Percentiles rank a stretch among this genome's conserved stretches.
Conservation (phyloP, 2,329 filamentous ascomycete species). For the Amauroascus niger region DNA sequence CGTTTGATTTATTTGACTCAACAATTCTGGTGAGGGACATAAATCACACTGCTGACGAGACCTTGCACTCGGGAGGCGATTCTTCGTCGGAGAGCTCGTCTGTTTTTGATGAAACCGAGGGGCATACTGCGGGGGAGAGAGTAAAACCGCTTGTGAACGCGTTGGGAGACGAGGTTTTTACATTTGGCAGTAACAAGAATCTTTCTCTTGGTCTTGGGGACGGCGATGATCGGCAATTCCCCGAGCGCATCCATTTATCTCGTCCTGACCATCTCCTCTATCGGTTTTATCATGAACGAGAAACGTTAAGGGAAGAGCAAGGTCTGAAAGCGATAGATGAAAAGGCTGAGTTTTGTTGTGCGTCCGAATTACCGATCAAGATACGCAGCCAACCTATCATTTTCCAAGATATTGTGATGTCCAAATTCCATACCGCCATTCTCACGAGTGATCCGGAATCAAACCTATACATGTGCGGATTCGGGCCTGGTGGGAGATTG, state of each 20-base stretch:
- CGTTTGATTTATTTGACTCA: slow-evolving; percentile 82
- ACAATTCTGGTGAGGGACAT: slow-evolving; percentile 66
- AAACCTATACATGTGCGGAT: slow-evolving; percentile 86
- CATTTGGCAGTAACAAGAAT: slow-evolving; percentile 96
- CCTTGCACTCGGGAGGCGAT: slow-evolving; percentile 36
- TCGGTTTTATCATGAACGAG: slow-evolving; percentile 61
- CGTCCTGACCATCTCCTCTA: slow-evolving; percentile 68
- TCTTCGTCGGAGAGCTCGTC: slow-evolving; percentile 29
- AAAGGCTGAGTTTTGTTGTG: slow-evolving; percentile 26
- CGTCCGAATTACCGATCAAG: slow-evolving; percentile 58
- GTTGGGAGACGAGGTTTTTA: slow-evolving; percentile 74
- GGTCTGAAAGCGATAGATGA: background rate
- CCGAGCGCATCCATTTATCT: slow-evolving; percentile 67
- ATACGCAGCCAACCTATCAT: slow-evolving; percentile 62
- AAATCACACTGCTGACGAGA: background rate
- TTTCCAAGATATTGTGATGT: slow-evolving; percentile 74
- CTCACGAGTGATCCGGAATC: slow-evolving; percentile 77
- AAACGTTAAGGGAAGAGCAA: slow-evolving; percentile 27
- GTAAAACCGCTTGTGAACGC: slow-evolving; percentile 34
- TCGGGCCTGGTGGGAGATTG: slow-evolving; percentile 80
- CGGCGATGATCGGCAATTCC: slow-evolving; percentile 86
- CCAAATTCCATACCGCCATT: slow-evolving; percentile 84
- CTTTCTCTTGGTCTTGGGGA: slow-evolving; percentile 88
- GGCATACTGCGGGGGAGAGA: slow-evolving; percentile 20
- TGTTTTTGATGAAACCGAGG: slow-evolving; percentile 43